Base-by-base conservation (phyloP, 495 filamentous ascomycete genomes). In the Platismatia glauca region DNA sequence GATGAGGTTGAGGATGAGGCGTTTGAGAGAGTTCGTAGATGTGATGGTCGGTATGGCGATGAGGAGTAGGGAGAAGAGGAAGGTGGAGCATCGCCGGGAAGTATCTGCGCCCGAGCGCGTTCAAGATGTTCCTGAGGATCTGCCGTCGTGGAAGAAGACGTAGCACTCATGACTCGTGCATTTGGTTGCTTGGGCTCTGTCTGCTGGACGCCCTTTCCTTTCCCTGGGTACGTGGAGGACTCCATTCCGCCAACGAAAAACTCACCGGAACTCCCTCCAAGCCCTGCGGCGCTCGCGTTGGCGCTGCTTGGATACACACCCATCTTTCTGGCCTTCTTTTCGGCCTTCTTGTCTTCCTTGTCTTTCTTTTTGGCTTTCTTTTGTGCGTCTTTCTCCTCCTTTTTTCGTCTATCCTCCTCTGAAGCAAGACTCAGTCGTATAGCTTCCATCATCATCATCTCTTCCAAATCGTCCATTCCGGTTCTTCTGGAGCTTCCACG, bases 381-480 rank as follows among this genome's bases (percentile, higher is more conserved):
- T 57, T 78, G 80, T 6, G 80, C 79, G 67, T 91, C 89, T 69
- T 94, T 91, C 57, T 94, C 89, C 37, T 87, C 87, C 68, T 87
- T 88, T 56, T 81, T 86, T 65, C 86, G 86, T 55, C 92, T 83
- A 52, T 97, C 91, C 68, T 98, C 94, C 69, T 98, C 94, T 37
- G 88, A 87, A 11, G 87, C 91, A 33, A 97, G 77, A 57, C 90
- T 95, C 55, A 96, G 74, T 37, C 94, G 79, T 59, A 98, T 93
- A 3, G 94, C 94, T 71, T 97, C 94, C 80, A 92, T 89, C 82
- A 97, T 89, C 94, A 98, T 98, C 79, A 97, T 89, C 55, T 96
- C 93, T 70, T 98, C 94, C 15, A 97, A 76, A 68, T 97, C 93
- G 52, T 95, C 90, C 59, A 94, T 79, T 53, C 90, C 79, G 58